Evolutionary conservation across 176 grass and related monocot genomes (phyloP), one percentile per base, ranked within the genome.

Genomic region (Carex parvula): DNA sequence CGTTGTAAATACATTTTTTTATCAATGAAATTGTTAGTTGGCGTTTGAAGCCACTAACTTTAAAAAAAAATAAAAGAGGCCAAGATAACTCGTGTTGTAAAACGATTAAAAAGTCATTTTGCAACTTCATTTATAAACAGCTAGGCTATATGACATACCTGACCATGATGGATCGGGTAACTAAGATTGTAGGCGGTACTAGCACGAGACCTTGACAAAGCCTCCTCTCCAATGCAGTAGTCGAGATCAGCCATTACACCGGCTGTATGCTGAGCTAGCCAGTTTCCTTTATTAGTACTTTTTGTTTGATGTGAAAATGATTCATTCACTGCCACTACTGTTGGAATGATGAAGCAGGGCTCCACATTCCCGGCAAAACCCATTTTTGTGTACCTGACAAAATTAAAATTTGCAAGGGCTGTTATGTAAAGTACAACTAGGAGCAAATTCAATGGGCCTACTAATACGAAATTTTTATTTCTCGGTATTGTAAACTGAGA

Each of bases 361-460:
- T 99, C 96, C 68, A 99, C 96, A 88, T 99, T 99, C 74, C 96
- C 96, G 11, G 96, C 89, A 89, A 95, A 99, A 22, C 96, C 96
- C 93, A 99, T 99, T 88, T 99, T 99, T 52, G 96, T 95, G 83
- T 95, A 99, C 85, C 96, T 99, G 83, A 86, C 52, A 20, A 30
- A 3, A 48, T 7, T 1, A 42, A 39, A 75, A 33, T 37, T 59
- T 75, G 30, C 68, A 62, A 84, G 41, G 32, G 30, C 39, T 44
- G 57, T 39, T 64, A 81, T 39, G 17, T 50, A 41, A 37, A 39
- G 52, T 11, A 60, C 32, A 41, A 64, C 18, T 46, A 42, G 12
- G 32, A 81, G 41, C 41, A 20, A 74, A 74, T 74, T 74, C 42
- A 74, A 74, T 52, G 70, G 3, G 2, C 42, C 44, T 52, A 26